phyloP scores from a whole-genome alignment of 1,284 basidiomycete genomes.

The Malassezia pachydermatis region DNA sequence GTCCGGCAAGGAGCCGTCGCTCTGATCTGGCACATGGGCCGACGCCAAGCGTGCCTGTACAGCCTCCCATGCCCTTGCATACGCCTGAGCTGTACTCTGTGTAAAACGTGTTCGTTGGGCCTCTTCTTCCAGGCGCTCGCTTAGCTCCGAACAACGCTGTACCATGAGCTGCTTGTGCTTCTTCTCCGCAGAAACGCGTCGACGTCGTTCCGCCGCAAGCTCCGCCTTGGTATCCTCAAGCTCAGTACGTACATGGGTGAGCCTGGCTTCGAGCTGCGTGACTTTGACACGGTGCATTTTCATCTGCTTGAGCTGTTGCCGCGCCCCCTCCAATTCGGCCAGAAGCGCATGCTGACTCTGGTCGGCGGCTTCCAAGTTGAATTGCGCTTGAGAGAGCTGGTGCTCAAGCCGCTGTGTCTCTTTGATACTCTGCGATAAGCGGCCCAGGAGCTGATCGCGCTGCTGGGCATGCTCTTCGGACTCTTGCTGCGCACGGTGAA shows the following conservation, averaged over 20 bases:
- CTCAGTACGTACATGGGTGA: conserved; percentile 52
- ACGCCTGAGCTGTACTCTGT: not conserved
- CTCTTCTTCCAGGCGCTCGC: conserved; percentile 8
- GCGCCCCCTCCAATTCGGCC: conserved; percentile 68
- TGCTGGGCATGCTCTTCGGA: conserved; percentile 43
- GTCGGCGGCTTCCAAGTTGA: conserved; percentile 73
- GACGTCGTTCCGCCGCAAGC: conserved; percentile 62
- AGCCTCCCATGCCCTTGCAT: conserved; percentile 1
- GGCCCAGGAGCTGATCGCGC: conserved; percentile 33
- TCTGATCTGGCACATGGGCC: not conserved
- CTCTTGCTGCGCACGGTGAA: conserved; percentile 53
- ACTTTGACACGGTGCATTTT: conserved; percentile 15
- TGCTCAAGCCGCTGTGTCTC: conserved; percentile 49
- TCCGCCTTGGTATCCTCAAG: conserved; percentile 77
- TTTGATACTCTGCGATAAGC: conserved; percentile 29
- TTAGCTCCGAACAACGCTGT: conserved; percentile 1
- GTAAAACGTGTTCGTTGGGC: not conserved
- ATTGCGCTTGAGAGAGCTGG: conserved; percentile 67
- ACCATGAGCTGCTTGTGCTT: conserved; percentile 54
- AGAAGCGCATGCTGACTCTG: conserved; percentile 64
- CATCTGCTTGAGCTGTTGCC: conserved; percentile 53
- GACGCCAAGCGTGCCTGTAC: not conserved
- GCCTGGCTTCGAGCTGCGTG: conserved; percentile 56
- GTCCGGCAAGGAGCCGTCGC: not conserved
- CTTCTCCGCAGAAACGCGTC: conserved; percentile 62